These are phyloP conservation scores for Tetraselmis chui DNA, from an alignment of 139 green algal genomes.

Conservation along the genomic window DNA sequence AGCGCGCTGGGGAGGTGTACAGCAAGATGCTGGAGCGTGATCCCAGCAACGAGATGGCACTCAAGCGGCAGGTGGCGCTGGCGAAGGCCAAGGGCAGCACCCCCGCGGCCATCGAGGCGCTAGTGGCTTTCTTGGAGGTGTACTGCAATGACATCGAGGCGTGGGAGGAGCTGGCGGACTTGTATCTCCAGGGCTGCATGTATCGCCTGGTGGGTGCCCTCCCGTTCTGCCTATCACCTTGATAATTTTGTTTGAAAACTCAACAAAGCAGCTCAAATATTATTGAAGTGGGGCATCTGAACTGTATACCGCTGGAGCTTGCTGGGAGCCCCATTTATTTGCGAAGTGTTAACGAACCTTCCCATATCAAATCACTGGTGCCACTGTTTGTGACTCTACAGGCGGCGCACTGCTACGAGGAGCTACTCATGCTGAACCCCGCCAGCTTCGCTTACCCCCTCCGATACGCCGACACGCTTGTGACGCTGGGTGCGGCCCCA, in stretches of 20 bases:
- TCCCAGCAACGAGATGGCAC: slow-evolving; percentile 37
- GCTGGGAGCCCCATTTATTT: not conserved
- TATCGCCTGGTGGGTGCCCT: not conserved
- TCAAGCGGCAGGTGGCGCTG: slow-evolving; percentile 60
- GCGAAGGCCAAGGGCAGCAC: slow-evolving; percentile 47
- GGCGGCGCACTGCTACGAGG: slow-evolving; percentile 77
- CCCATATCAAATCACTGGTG: not conserved
- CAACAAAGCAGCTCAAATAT: not conserved
- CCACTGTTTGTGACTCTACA: slow-evolving; percentile 51
- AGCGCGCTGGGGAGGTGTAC: slow-evolving; percentile 48
- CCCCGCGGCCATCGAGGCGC: slow-evolving; percentile 38
- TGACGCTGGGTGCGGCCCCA: slow-evolving; percentile 46
- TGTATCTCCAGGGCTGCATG: slow-evolving; percentile 64
- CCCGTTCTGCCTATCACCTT: not conserved
- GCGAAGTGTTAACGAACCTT: not conserved
- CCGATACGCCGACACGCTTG: slow-evolving; percentile 68
- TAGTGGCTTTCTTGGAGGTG: slow-evolving; percentile 58
- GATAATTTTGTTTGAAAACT: not conserved
- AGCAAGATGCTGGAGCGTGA: slow-evolving; percentile 41
- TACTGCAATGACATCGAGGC: slow-evolving; percentile 58
- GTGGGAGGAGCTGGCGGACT: slow-evolving; percentile 76
- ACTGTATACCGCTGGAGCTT: not conserved
- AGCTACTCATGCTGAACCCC: slow-evolving; percentile 69
- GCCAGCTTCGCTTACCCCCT: slow-evolving; percentile 40
- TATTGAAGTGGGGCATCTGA: not conserved